Conservation (phyloP, 129 eudicot genomes). For the Chrysanthemum lavandulifolium region DNA sequence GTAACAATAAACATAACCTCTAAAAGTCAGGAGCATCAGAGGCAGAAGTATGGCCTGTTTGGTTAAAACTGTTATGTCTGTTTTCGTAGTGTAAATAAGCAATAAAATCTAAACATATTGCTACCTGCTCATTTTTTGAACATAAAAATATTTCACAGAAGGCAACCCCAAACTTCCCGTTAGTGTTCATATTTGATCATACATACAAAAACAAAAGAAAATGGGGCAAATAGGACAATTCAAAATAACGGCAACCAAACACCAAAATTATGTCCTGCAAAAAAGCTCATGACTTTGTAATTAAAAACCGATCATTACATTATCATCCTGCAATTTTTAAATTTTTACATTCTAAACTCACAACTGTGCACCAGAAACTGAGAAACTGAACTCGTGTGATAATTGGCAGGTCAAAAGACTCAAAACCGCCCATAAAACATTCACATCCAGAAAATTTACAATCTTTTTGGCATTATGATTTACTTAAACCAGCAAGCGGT, state of each 20-base stretch:
- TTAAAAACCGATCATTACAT: neutral
- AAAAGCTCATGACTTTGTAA: too few species aligned
- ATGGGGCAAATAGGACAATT: neutral
- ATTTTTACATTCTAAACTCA: conserved; percentile 13
- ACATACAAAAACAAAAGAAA: neutral
- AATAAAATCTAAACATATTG: too few species aligned
- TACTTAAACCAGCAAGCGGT: conserved; percentile 42
- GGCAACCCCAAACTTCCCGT: too few species aligned
- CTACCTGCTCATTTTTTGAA: too few species aligned
- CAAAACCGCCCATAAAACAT: conserved; percentile 14
- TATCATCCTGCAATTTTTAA: neutral
- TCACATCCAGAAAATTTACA: neutral
- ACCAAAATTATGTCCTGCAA: too few species aligned
- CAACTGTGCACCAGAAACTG: conserved; percentile 16
- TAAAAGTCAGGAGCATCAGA: too few species aligned
- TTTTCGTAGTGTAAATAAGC: too few species aligned
- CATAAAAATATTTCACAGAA: too few species aligned
- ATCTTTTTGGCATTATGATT: conserved; percentile 1
- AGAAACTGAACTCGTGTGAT: neutral
- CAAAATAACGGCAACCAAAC: neutral
- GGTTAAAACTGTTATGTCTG: too few species aligned
- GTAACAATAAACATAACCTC: too few species aligned
- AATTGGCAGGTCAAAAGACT: neutral
- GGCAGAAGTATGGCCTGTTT: too few species aligned
- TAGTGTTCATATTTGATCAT: too few species aligned